phyloP scores from a whole-genome alignment of 352 stramenopile species.

The Plasmopara muralis region DNA sequence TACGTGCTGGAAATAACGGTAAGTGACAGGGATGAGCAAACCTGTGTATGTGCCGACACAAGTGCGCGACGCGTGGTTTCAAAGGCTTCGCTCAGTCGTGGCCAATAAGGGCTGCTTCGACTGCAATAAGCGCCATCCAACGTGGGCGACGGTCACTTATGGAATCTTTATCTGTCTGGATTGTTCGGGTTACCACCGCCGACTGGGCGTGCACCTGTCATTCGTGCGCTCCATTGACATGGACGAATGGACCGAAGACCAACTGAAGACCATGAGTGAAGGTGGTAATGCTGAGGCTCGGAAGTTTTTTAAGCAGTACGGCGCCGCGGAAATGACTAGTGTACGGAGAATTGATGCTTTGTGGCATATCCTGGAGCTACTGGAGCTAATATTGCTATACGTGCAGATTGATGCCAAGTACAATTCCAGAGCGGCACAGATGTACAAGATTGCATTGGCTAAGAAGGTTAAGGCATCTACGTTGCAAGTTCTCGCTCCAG shows the following conservation, averaged over 20 bases:
- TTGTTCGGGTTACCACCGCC: conserved; percentile 91
- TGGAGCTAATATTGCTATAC: conserved; percentile 2
- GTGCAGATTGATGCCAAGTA: conserved; percentile 87
- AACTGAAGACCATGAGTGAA: conserved; percentile 90
- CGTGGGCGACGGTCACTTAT: conserved; percentile 93
- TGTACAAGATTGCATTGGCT: conserved; percentile 80
- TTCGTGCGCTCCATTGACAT: conserved; percentile 95
- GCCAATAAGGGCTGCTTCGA: conserved; percentile 94
- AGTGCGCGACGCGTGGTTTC: conserved; percentile 68
- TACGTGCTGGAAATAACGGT: background rate
- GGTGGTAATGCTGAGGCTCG: conserved; percentile 90
- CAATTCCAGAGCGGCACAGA: conserved; percentile 82
- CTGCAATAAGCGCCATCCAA: conserved; percentile 93
- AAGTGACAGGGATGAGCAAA: conserved; percentile 23
- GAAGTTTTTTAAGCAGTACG: conserved; percentile 93
- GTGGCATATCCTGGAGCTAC: background rate
- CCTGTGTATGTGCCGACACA: conserved; percentile 48
- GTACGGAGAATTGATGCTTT: conserved; percentile 48
- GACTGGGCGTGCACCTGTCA: conserved; percentile 89
- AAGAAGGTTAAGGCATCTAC: conserved; percentile 81
- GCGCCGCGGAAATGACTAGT: conserved; percentile 80
- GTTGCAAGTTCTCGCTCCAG: conserved; percentile 42
- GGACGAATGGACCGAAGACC: conserved; percentile 86
- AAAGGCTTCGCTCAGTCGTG: conserved; percentile 63
- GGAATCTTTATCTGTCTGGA: conserved; percentile 96